These are phyloP conservation scores for Sporisorium scitamineum DNA, from an alignment of 1,284 basidiomycete genomes.

Conservation along the genomic window DNA sequence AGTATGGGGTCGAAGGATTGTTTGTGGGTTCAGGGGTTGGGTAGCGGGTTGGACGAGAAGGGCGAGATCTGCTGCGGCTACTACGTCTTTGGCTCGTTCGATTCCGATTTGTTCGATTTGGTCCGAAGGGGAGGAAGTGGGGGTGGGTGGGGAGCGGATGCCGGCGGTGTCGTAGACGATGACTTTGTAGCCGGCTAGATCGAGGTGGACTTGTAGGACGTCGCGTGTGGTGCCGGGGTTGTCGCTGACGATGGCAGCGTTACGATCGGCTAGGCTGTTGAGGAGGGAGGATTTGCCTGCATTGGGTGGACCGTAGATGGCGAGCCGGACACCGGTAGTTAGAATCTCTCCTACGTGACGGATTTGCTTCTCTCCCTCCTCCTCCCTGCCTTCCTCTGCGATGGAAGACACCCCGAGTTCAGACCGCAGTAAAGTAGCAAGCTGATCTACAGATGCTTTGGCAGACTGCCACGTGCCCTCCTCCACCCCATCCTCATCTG, in stretches of 20 bases:
- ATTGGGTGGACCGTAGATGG: conserved; percentile 89
- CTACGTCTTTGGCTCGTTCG: conserved; percentile 77
- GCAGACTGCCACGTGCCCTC: conserved; percentile 76
- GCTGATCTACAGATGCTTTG: background rate
- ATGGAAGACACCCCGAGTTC: conserved; percentile 14
- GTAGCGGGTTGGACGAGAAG: conserved; percentile 82
- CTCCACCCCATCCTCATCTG: conserved; percentile 87
- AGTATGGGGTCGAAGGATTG: conserved; percentile 72
- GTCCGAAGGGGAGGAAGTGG: conserved; percentile 72
- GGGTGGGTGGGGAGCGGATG: conserved; percentile 72
- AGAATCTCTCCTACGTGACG: conserved; percentile 81
- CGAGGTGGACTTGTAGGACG: conserved; percentile 82
- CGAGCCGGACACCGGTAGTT: conserved; percentile 81
- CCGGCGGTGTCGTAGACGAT: conserved; percentile 86
- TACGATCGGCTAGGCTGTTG: conserved; percentile 83
- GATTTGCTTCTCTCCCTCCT: conserved; percentile 71
- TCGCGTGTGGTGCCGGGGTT: conserved; percentile 89
- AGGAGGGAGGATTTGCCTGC: conserved; percentile 87
- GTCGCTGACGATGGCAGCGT: conserved; percentile 87
- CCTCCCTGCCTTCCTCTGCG: background rate
- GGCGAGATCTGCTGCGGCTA: conserved; percentile 77
- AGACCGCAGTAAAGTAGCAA: conserved; percentile 12
- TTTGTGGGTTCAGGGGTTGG: conserved; percentile 61
- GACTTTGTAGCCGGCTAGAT: conserved; percentile 83
- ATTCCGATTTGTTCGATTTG: conserved; percentile 85